These are phyloP conservation scores for Agroathelia rolfsii DNA, from an alignment of 1,284 basidiomycete genomes.

Conservation along the genomic window DNA sequence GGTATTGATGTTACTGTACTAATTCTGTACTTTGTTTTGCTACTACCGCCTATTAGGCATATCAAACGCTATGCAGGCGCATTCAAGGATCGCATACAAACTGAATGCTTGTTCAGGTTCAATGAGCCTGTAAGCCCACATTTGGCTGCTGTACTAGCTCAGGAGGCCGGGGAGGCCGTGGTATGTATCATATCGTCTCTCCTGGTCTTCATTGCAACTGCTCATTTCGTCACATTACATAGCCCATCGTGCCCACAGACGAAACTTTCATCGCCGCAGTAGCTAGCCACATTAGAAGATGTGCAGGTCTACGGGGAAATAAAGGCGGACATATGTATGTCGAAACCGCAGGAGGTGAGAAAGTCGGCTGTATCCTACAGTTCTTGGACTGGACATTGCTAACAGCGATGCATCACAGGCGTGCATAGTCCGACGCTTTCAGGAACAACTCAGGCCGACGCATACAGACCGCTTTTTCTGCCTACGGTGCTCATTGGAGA, in stretches of 20 bases:
- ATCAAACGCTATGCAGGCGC: conserved; percentile 48
- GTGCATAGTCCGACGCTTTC: conserved; percentile 88
- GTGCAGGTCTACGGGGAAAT: conserved; percentile 27
- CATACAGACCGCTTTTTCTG: conserved; percentile 76
- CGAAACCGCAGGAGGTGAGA: conserved; percentile 90
- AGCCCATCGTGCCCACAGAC: conserved; percentile 40
- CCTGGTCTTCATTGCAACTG: conserved; percentile 1
- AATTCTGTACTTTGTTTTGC: neutral
- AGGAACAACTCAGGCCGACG: conserved; percentile 80
- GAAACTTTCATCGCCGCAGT: conserved; percentile 62
- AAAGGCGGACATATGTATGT: conserved; percentile 65
- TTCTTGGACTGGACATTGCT: neutral
- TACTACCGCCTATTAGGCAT: conserved; percentile 40
- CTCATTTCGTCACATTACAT: conserved; percentile 9
- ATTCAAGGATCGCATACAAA: conserved; percentile 34
- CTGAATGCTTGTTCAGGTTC: conserved; percentile 77
- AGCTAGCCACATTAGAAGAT: conserved; percentile 47
- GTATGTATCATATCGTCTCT: conserved; percentile 13
- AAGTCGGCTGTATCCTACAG: conserved; percentile 1
- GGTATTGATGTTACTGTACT: neutral
- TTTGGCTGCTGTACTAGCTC: conserved; percentile 65
- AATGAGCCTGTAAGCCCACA: conserved; percentile 91
- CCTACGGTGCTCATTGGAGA: conserved; percentile 87
- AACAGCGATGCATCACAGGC: conserved; percentile 45
- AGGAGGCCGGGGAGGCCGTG: conserved; percentile 24